Conservation (phyloP, 345 rosid genomes). For the Citrus maxima region DNA sequence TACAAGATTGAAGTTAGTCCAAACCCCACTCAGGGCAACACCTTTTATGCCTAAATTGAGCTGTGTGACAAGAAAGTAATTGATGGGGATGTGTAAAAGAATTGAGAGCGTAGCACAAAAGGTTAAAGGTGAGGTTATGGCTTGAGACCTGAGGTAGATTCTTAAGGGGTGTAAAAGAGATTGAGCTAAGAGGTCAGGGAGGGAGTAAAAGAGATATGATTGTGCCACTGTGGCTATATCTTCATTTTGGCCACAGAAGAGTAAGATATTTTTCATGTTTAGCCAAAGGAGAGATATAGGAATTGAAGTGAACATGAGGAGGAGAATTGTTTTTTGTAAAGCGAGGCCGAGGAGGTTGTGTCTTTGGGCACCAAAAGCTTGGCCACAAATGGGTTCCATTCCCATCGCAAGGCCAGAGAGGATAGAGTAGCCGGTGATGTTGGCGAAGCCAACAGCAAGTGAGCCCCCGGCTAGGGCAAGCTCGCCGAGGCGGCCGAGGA, state of each 20-base stretch:
- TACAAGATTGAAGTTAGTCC: conserved; percentile 70
- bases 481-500: conserved; percentile 72
- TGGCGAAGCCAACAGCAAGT: conserved; percentile 80
- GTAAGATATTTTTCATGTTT: conserved; percentile 58
- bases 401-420: conserved; percentile 91
- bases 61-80: conserved; percentile 44
- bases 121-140: conserved; percentile 74
- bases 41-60: conserved; percentile 68
- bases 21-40: conserved; percentile 66
- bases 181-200: conserved; percentile 81
- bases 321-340: conserved; percentile 61
- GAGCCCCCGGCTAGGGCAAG: conserved; percentile 82
- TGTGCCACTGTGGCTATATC: conserved; percentile 62
- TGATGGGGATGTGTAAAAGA: conserved; percentile 63
- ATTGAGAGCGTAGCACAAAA: conserved; percentile 57
- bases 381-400: conserved; percentile 90
- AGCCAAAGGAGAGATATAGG: conserved; percentile 77
- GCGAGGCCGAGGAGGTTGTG: conserved; percentile 51
- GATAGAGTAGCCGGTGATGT: conserved; percentile 85
- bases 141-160: conserved; percentile 72
- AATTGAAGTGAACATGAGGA: conserved; percentile 53
- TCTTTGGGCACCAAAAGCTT: conserved; percentile 76
- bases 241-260: conserved; percentile 58
- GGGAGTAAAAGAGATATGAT: conserved; percentile 54
- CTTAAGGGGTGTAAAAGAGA: conserved; percentile 82